These are phyloP conservation scores for Plasmodium vinckei DNA, from an alignment of 169 alveolate species.

Conservation along the genomic window DNA sequence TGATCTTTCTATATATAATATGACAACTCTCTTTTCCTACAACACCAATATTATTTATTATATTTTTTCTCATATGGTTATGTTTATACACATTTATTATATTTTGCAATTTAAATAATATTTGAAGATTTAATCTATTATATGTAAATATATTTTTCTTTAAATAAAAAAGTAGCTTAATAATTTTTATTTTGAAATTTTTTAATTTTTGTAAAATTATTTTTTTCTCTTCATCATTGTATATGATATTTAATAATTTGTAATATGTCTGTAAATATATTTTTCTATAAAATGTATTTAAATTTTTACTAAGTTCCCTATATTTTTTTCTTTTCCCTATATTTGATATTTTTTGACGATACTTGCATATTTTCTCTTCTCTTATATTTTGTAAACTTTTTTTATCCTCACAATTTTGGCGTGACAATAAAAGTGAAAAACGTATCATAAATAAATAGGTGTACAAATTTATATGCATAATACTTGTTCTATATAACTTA, in stretches of 20 bases:
- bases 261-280: neutral
- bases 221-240: neutral
- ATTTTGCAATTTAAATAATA: slow-evolving; percentile 1
- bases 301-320: neutral
- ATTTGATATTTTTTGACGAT: too few relatives aligned
- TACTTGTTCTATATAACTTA: slow-evolving; percentile 14
- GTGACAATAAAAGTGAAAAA: slow-evolving; percentile 4
- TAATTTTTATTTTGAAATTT: neutral
- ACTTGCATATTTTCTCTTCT: too few relatives aligned
- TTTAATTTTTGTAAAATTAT: slow-evolving; percentile 4
- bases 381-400: too few relatives aligned
- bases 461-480: slow-evolving; percentile 36
- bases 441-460: slow-evolving; percentile 40
- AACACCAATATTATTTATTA: too few relatives aligned
- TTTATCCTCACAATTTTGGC: neutral
- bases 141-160: neutral
- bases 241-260: slow-evolving; percentile 4
- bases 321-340: too few relatives aligned
- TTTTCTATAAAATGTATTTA: neutral
- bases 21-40: too few relatives aligned
- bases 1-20: too few relatives aligned
- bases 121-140: neutral
- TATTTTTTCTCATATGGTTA: neutral
- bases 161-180: neutral
- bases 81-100: neutral